Evolutionary conservation across 2,329 filamentous ascomycete genomes (phyloP).

Genomic region (Aspergillus hortae): DNA sequence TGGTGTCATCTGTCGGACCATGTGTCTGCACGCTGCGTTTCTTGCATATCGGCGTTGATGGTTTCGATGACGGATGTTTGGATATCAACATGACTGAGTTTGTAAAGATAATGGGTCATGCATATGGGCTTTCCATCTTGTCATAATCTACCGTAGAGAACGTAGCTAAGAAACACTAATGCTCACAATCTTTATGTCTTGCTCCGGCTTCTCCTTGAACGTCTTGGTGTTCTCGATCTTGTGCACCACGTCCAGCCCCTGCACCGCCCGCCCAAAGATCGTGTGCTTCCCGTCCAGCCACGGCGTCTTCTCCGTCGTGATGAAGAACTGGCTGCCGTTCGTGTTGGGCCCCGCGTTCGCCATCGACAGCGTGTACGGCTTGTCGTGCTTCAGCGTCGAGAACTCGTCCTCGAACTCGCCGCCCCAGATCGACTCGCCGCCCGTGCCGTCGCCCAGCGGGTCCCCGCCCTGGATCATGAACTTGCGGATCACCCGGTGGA

Average conservation of each 20-base stretch:
- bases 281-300: constrained; percentile 98
- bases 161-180: constrained; percentile 48
- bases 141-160: constrained; percentile 17
- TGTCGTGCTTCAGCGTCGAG: constrained; percentile 85
- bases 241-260: constrained; percentile 90
- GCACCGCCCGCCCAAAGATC: constrained; percentile 85
- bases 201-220: constrained; percentile 87
- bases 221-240: constrained; percentile 90
- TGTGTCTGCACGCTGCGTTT: too few species aligned
- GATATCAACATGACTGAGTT: not conserved
- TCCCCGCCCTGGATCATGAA: constrained; percentile 96
- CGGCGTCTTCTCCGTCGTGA: constrained; percentile 94
- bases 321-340: constrained; percentile 97
- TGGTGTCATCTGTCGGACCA: too few species aligned
- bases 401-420: constrained; percentile 92
- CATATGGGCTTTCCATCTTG: constrained; percentile 3
- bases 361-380: constrained; percentile 95
- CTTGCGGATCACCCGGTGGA: constrained; percentile 93
- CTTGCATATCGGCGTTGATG: not conserved
- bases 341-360: constrained; percentile 94
- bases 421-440: constrained; percentile 91
- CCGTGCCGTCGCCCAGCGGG: constrained; percentile 82
- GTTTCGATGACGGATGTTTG: not conserved
- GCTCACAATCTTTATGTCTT: constrained; percentile 95
- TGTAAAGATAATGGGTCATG: not conserved